Conservation (phyloP, 495 filamentous ascomycete genomes). For the Schizothecium vesticola region DNA sequence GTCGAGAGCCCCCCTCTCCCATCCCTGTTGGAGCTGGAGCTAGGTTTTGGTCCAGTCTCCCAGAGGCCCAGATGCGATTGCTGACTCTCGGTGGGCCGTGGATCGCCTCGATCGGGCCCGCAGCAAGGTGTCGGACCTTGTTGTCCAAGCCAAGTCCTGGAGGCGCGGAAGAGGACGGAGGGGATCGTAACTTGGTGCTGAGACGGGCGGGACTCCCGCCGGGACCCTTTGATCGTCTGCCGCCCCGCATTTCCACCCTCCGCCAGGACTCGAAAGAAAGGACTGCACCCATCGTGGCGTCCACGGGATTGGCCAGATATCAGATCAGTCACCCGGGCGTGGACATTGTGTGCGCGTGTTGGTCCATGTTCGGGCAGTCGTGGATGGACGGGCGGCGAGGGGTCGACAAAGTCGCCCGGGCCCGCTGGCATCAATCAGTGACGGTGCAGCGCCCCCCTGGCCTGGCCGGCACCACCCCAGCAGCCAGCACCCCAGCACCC, state of each 20-base stretch:
- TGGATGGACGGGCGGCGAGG: not conserved
- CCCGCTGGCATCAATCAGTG: not conserved
- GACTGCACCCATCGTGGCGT: not conserved
- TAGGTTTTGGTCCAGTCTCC: too few relatives aligned
- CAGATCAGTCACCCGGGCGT: not conserved
- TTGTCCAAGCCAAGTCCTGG: not conserved
- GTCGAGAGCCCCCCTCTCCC: constrained; percentile 5
- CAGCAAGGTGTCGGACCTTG: not conserved
- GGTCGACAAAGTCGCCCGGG: not conserved
- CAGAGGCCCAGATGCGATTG: too few relatives aligned
- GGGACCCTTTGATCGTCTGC: not conserved
- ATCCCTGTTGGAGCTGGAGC: constrained; percentile 3
- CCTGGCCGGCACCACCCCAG: not conserved
- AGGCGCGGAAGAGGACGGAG: not conserved
- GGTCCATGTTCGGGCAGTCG: not conserved
- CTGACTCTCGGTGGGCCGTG: not conserved
- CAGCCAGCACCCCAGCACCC: not conserved
- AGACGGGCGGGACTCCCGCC: too few relatives aligned
- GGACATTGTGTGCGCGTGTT: not conserved
- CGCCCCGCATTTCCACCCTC: not conserved
- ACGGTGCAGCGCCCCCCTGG: not conserved
- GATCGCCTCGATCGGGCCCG: not conserved
- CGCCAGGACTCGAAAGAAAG: not conserved
- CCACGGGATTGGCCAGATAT: not conserved
- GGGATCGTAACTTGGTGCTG: not conserved